Percentiles rank a stretch among this genome's conserved stretches.
Evolutionary conservation across 176 grass and related monocot genomes (phyloP).

Genomic region (Oryza glaberrima): DNA sequence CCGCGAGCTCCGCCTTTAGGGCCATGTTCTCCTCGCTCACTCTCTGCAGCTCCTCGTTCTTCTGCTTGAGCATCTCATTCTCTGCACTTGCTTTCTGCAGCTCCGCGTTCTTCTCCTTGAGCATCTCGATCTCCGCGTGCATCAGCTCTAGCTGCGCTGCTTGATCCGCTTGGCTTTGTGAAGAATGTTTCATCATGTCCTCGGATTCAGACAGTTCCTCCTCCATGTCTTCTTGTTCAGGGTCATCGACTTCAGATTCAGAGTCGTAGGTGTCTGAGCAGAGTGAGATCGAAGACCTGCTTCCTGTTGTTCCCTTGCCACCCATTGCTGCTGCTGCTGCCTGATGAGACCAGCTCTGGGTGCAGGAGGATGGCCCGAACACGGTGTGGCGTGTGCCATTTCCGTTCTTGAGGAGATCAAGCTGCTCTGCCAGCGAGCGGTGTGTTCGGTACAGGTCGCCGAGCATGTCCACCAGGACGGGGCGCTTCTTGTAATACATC

Average conservation of each 20-base stretch:
- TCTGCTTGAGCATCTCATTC: constrained; percentile 34
- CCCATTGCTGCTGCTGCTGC: not conserved
- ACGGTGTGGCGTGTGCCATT: constrained; percentile 35
- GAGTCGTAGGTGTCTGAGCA: constrained; percentile 63
- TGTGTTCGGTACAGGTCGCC: constrained; percentile 81
- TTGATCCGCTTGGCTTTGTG: constrained; percentile 18
- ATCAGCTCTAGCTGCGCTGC: constrained; percentile 24
- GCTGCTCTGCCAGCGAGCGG: constrained; percentile 75
- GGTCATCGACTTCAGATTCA: constrained; percentile 76
- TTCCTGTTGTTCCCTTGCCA: constrained; percentile 19
- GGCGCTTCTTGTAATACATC: constrained; percentile 94
- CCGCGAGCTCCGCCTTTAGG: constrained; percentile 48
- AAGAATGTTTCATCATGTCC: not conserved
- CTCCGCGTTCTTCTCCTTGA: constrained; percentile 43
- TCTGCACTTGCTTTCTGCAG: constrained; percentile 42
- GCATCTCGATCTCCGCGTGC: constrained; percentile 46
- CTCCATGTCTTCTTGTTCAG: constrained; percentile 45
- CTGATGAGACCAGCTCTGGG: constrained; percentile 38
- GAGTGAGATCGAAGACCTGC: constrained; percentile 25
- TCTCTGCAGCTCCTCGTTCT: constrained; percentile 51
- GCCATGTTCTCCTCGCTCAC: constrained; percentile 45
- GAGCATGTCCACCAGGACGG: constrained; percentile 76
- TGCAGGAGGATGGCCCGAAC: constrained; percentile 47
- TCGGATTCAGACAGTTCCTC: not conserved
- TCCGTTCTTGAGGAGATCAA: constrained; percentile 70